These are phyloP conservation scores for Bruguiera parviflora DNA, from an alignment of 345 rosid species.

Conservation along the genomic window DNA sequence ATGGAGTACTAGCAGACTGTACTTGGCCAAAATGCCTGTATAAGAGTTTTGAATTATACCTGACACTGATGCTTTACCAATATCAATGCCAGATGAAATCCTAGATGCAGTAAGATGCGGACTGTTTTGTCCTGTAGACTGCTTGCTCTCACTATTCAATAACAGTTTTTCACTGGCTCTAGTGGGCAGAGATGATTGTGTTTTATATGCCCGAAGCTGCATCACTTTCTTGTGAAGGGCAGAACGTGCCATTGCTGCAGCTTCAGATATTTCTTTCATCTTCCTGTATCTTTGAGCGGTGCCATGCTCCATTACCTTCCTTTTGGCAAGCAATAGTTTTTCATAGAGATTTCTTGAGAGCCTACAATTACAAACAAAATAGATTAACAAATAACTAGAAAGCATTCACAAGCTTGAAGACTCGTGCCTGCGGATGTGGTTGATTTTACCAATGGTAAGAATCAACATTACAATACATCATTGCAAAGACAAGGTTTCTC, in stretches of 20 bases:
- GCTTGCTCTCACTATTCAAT: constrained; percentile 21
- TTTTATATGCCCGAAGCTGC: constrained; percentile 49
- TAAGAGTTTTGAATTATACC: constrained; percentile 33
- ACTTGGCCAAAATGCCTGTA: constrained; percentile 1
- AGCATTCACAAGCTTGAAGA: constrained; percentile 5
- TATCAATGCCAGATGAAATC: constrained; percentile 28
- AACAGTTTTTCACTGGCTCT: constrained; percentile 28
- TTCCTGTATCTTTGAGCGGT: constrained; percentile 40
- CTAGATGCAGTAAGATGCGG: constrained; percentile 4
- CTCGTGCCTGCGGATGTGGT: background rate
- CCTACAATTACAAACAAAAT: constrained; percentile 36
- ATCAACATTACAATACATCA: too few species aligned
- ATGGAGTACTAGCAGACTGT: background rate
- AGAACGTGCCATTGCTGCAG: constrained; percentile 58
- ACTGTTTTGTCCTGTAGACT: constrained; percentile 18
- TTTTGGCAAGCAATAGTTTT: constrained; percentile 42
- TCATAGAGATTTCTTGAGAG: constrained; percentile 57
- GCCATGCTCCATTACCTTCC: constrained; percentile 53
- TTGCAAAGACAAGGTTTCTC: too few species aligned
- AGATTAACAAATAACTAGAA: constrained; percentile 4
- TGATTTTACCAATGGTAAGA: too few species aligned
- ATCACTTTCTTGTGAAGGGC: constrained; percentile 55
- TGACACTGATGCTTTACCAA: constrained; percentile 29
- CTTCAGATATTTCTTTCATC: constrained; percentile 52
- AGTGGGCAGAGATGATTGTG: constrained; percentile 32